Base-by-base conservation (phyloP, 345 rosid genomes). In the Aurinia saxatilis region DNA sequence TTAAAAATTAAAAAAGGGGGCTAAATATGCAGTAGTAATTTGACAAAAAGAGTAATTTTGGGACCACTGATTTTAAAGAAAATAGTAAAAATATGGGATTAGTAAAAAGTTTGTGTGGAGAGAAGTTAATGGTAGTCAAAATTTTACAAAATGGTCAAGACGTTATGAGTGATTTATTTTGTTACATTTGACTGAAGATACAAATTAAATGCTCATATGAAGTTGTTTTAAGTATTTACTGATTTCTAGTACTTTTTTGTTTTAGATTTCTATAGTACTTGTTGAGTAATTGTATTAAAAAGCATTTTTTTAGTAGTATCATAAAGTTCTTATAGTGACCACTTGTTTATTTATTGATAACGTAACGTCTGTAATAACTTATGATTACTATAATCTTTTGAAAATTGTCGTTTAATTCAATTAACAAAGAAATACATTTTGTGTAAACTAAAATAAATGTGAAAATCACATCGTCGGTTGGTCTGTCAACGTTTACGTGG, bases 401-500 rank as follows among this genome's bases (percentile, higher is more conserved):
- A 8, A 10, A 8, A 7, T 17, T 10, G 31, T 17, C 5, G n/a
- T 18, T 48, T 13, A 18, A 12, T 27, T 44, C 48, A 42, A 42
- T 17, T 19, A 49, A 29, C 2, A 18, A 4, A 37, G 12, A 57
- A 38, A 56, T 3, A 6, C 11, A 36, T 23, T 7, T 38, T 6
- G 8, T 15, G 50, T 41, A 59, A 67, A 29, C 11, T 21, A 67
- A 27, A 2, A 2, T 34, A 34, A 60, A 59, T 60, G 23, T 44
- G 18, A 9, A 68, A 69, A 60, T 69, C 41, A 31, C 29, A 56
- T 18, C 65, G 52, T 70, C 53, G 60, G 75, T 63, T 70, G 23
- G 64, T 56, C 31, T 70, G 65, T 70, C 70, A 40, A 63, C 53
- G 29, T 53, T 55, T 63, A 71, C 65, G 75, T 70, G 69, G 64